Evolutionary conservation across 345 rosid species (phyloP).

Genomic region (Nasturtium officinale): DNA sequence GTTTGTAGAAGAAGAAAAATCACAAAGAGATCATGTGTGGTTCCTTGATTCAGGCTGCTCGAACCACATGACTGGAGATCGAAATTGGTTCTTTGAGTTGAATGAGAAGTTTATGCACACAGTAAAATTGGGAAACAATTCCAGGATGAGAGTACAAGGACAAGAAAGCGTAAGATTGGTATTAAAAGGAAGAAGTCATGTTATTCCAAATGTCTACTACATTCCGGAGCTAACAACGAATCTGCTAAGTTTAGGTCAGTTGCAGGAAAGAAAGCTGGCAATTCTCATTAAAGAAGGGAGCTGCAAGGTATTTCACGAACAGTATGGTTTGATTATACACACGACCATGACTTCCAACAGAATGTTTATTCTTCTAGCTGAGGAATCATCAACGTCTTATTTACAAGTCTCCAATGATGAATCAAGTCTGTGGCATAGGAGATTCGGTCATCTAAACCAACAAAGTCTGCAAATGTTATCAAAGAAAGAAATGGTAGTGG

Average conservation of each 20-base stretch:
- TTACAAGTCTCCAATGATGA: background rate
- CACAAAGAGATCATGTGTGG: background rate
- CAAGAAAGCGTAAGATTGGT: background rate
- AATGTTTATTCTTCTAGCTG: background rate
- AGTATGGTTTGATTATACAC: background rate
- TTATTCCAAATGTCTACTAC: background rate
- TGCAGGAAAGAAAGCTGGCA: background rate
- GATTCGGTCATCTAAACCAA: background rate
- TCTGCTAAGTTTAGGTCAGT: background rate
- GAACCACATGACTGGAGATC: slow-evolving; percentile 16
- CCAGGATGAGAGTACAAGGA: background rate
- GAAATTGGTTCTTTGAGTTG: background rate
- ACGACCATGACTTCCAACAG: background rate
- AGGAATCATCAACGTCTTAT: background rate
- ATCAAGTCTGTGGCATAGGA: background rate
- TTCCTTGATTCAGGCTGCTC: background rate
- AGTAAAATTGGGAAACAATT: background rate
- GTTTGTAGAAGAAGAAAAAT: background rate
- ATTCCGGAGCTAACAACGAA: background rate
- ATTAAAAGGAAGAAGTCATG: background rate
- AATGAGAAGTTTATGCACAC: background rate
- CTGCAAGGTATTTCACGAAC: background rate
- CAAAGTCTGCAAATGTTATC: background rate
- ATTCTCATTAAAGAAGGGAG: background rate
- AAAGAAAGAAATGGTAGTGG: background rate